Evolutionary conservation across 2,329 filamentous ascomycete genomes (phyloP), one percentile per base, ranked within the genome.

Genomic region (Paecilomyces sp.): DNA sequence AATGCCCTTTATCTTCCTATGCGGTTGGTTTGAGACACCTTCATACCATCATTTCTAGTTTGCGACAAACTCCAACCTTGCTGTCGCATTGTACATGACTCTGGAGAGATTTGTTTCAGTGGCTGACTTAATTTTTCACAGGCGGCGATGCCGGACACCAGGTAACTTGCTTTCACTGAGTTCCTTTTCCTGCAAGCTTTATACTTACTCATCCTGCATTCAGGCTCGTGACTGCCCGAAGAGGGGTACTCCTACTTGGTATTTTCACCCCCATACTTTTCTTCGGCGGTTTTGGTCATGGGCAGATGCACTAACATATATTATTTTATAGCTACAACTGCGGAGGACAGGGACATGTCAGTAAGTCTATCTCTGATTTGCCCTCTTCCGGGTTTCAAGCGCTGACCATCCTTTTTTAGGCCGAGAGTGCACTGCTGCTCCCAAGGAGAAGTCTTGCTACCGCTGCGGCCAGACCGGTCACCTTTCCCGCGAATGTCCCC

Each of bases 341-440:
- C 76, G 87, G 87, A 83, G 81, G 78, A 67, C 79, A 84, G 80
- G 90, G 90, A 67, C 90, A 93, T 77, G 88, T 93, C 78, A 91
- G 88, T 90, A 82, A 79, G 86, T 81, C 57, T 56, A 61, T 57
- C 57, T 50, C 47, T 50, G 15, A 18, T 41, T 41, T 54, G 30
- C 15, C n/a, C 63, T 57, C 58, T 34, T 56, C n/a, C 47, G 13
- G 52, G n/a, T 22, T 61, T 54, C 33, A 61, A 54, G 56, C 57
- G 64, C 60, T 60, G 58, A 70, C 60, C 70, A 59, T 25, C 18
- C 56, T 58, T 15, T n/a, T 60, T 30, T 63, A 89, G 88, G 89
- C 84, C 91, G 92, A 77, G 93, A 97, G 75, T 97, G 93, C 84
- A 87, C 89, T 64, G 87, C 91, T 76, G 88, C 91, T 61, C 86